Evolutionary conservation across 2,329 filamentous ascomycete genomes (phyloP).

Genomic region (Pseudocercospora vitis): DNA sequence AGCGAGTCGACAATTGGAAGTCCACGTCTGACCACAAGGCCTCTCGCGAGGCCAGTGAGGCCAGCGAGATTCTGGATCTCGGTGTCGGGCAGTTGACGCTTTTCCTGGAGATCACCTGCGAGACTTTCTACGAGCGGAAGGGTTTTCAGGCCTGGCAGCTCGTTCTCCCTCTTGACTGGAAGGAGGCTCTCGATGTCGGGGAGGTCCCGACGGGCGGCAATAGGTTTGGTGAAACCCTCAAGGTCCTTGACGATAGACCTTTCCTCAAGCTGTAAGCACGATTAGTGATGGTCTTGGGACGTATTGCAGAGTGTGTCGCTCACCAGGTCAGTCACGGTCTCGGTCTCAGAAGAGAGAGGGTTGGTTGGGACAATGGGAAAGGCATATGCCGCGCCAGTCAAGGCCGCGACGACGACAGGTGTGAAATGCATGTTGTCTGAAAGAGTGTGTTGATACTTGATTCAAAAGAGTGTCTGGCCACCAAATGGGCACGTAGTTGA

Average conservation of each 20-base stretch:
- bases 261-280: neutral
- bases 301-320: neutral
- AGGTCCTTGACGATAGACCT: slow-evolving; percentile 2
- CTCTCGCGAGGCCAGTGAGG: neutral
- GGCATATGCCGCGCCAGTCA: neutral
- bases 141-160: neutral
- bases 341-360: too few relatives aligned
- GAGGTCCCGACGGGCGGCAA: neutral
- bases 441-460: neutral
- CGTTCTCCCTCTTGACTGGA: neutral
- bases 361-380: slow-evolving; percentile 6
- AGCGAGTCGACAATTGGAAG: neutral
- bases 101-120: neutral
- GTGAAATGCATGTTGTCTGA: neutral
- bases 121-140: neutral
- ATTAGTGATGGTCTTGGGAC: neutral
- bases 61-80: too few relatives aligned
- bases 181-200: too few relatives aligned
- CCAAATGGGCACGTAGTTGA: neutral
- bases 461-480: slow-evolving; percentile 8
- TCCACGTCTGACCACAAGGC: neutral
- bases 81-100: too few relatives aligned
- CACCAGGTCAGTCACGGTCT: neutral
- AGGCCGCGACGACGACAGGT: neutral
- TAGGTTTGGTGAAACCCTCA: neutral